Conservation (phyloP, 2,329 filamentous ascomycete genomes). For the Talaromyces piceae region DNA sequence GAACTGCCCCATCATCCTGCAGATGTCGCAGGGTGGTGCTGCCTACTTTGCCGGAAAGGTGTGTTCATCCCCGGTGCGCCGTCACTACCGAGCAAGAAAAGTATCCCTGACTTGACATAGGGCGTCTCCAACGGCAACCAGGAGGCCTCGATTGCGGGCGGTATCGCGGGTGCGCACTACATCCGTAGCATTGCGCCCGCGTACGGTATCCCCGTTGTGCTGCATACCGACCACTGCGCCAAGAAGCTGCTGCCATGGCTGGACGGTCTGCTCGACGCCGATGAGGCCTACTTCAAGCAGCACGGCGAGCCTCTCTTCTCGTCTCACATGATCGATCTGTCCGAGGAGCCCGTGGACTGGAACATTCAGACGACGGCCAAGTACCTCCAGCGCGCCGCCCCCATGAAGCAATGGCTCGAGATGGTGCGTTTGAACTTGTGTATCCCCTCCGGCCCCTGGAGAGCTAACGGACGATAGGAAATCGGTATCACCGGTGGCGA, state of each 20-base stretch:
- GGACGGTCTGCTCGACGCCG: constrained; percentile 89
- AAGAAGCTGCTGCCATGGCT: constrained; percentile 99
- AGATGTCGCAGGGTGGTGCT: constrained; percentile 87
- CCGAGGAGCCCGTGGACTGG: constrained; percentile 80
- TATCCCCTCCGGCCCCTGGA: neutral
- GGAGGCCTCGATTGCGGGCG: constrained; percentile 78
- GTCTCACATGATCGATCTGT: constrained; percentile 97
- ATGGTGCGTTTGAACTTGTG: constrained; percentile 56
- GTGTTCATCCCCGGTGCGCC: constrained; percentile 15
- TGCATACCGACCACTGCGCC: constrained; percentile 97
- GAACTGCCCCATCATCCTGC: constrained; percentile 87
- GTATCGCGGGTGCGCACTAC: constrained; percentile 85
- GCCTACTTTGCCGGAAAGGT: constrained; percentile 89
- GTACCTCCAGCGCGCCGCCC: constrained; percentile 89
- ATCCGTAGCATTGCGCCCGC: constrained; percentile 78
- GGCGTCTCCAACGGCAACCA: constrained; percentile 77
- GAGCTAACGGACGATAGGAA: constrained; percentile 42
- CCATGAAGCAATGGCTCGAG: constrained; percentile 99
- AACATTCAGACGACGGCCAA: constrained; percentile 88
- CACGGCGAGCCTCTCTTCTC: constrained; percentile 90
- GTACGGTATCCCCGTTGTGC: constrained; percentile 85
- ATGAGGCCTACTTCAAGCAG: constrained; percentile 91
- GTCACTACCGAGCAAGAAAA: too few species aligned
- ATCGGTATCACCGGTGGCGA: constrained; percentile 95
- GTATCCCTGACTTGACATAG: constrained; percentile 29